phyloP scores from a whole-genome alignment of 768 basidiomycete species.

The Pisolithus microcarpus region DNA sequence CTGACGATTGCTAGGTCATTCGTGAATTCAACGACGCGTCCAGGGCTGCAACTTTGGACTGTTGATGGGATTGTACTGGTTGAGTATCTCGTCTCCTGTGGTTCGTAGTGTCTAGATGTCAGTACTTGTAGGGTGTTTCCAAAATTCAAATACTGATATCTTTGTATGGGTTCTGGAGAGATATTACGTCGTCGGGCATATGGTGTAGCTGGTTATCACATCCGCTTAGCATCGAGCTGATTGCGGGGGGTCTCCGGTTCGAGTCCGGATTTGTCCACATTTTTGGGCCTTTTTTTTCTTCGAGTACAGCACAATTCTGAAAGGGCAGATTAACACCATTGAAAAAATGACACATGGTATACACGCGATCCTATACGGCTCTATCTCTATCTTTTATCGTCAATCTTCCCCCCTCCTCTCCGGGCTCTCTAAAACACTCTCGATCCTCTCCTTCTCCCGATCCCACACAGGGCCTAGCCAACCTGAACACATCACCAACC shows the following conservation, averaged over 20 bases:
- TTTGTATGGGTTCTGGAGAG: background rate
- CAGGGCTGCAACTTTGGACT: too few species aligned
- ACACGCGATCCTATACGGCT: too few species aligned
- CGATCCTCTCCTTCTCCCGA: conserved; percentile 12
- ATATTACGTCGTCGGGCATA: conserved; percentile 21
- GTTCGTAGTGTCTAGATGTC: background rate
- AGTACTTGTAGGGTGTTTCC: background rate
- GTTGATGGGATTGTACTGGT: too few species aligned
- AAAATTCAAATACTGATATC: background rate
- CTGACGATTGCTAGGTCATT: conserved; percentile 6
- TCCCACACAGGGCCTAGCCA: conserved; percentile 19
- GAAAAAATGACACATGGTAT: too few species aligned
- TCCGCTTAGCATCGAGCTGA: conserved; percentile 31
- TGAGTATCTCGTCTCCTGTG: too few species aligned
- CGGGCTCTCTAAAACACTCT: conserved; percentile 1
- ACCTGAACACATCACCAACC: conserved; percentile 22
- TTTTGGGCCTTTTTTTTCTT: conserved; percentile 9
- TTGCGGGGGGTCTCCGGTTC: conserved; percentile 35
- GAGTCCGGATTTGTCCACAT: conserved; percentile 33
- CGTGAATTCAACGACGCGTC: background rate
- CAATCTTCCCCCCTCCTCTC: too few species aligned
- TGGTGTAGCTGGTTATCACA: conserved; percentile 36
- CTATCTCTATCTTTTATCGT: too few species aligned
- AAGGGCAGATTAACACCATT: too few species aligned
- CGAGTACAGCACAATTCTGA: too few species aligned